Conservation (phyloP, 2,329 filamentous ascomycete species). For the Xylaria hypoxylon region DNA sequence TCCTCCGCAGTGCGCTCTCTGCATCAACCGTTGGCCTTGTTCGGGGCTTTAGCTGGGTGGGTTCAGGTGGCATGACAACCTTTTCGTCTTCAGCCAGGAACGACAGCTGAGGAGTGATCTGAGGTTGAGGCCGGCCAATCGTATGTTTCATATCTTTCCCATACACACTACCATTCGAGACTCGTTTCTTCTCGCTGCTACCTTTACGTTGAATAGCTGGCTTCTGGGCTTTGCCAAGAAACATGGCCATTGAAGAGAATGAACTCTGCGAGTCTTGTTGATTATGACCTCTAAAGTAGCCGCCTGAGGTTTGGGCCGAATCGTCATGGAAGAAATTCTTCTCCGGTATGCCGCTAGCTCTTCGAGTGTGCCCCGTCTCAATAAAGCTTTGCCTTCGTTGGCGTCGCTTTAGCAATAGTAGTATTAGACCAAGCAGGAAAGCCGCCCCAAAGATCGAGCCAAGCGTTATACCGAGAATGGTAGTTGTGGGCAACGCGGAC, state of each 20-base stretch:
- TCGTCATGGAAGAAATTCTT: slow-evolving; percentile 62
- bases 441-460: slow-evolving; percentile 83
- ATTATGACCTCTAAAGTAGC: slow-evolving; percentile 64
- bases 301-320: slow-evolving; percentile 57
- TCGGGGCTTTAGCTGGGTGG: slow-evolving; percentile 51
- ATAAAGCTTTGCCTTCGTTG: slow-evolving; percentile 66
- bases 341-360: slow-evolving; percentile 60
- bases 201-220: slow-evolving; percentile 61
- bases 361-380: slow-evolving; percentile 59
- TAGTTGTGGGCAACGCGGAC: slow-evolving; percentile 57
- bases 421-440: slow-evolving; percentile 74
- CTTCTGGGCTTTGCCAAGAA: slow-evolving; percentile 71
- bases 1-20: slow-evolving; percentile 65
- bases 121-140: slow-evolving; percentile 71
- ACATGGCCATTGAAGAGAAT: slow-evolving; percentile 72
- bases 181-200: slow-evolving; percentile 68
- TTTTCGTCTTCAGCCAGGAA: slow-evolving; percentile 43
- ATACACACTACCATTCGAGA: slow-evolving; percentile 66
- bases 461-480: slow-evolving; percentile 83
- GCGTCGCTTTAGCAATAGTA: slow-evolving; percentile 74
- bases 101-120: slow-evolving; percentile 53
- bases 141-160: slow-evolving; percentile 72
- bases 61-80: slow-evolving; percentile 40
- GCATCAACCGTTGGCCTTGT: slow-evolving; percentile 50
- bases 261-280: slow-evolving; percentile 66